phyloP scores from a whole-genome alignment of 495 filamentous ascomycete genomes.

The Neurospora tetrasperma region DNA sequence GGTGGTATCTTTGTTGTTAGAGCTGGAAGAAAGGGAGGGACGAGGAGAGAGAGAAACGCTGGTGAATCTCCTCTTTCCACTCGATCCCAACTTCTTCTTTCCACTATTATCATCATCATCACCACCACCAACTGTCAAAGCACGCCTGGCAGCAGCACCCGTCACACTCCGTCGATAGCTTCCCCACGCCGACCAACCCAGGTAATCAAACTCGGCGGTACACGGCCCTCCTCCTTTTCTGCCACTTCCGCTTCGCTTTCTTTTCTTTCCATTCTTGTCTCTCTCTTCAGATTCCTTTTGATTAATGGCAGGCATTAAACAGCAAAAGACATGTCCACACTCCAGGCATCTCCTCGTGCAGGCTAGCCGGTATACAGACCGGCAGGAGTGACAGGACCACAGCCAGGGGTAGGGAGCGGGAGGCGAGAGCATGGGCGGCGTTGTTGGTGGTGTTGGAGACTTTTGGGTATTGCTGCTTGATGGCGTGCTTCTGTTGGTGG shows the following conservation, averaged over 20 bases:
- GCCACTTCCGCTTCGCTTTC: background rate
- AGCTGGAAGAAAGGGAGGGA: background rate
- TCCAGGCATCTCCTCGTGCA: slow-evolving; percentile 36
- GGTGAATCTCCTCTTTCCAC: background rate
- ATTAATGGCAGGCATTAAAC: background rate
- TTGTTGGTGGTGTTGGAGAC: background rate
- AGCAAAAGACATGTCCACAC: slow-evolving; percentile 35
- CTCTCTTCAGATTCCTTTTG: background rate
- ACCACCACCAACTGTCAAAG: background rate
- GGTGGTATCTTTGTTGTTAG: background rate
- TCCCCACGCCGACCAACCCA: slow-evolving; percentile 31
- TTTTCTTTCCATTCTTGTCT: background rate
- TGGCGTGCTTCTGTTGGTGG: background rate
- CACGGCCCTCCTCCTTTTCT: slow-evolving; percentile 11
- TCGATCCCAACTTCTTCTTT: background rate
- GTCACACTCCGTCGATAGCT: slow-evolving; percentile 18
- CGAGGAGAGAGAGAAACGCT: background rate
- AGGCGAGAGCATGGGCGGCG: slow-evolving; percentile 18
- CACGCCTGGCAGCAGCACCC: background rate
- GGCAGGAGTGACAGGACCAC: slow-evolving; percentile 37
- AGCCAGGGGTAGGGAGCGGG: slow-evolving; percentile 27
- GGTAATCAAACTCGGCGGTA: slow-evolving; percentile 32
- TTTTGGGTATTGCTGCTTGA: background rate
- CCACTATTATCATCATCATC: background rate
- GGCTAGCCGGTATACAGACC: slow-evolving; percentile 26